phyloP scores from a whole-genome alignment of 176 grass and related monocot species.

The Chloris gayana region DNA sequence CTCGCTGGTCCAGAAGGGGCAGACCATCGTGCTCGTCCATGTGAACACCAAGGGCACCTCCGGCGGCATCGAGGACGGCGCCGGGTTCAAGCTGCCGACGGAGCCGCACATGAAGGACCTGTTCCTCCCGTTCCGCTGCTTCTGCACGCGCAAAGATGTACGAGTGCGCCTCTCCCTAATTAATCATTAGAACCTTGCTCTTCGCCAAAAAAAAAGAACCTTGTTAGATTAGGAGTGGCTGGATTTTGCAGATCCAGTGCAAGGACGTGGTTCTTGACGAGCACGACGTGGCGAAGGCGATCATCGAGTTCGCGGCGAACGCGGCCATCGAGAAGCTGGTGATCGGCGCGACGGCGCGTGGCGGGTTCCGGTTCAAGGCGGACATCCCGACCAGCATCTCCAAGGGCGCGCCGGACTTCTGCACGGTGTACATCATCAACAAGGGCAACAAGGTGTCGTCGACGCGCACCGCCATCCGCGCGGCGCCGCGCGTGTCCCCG shows the following conservation, averaged over 20 bases:
- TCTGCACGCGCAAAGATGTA: constrained; percentile 80
- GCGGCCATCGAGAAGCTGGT: constrained; percentile 79
- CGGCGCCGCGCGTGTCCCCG: constrained; percentile 65
- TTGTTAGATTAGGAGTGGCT: no score
- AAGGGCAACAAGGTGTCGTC: constrained; percentile 79
- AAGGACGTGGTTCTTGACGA: constrained; percentile 90
- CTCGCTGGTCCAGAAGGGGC: constrained; percentile 57
- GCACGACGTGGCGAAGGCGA: constrained; percentile 62
- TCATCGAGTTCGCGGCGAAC: constrained; percentile 62
- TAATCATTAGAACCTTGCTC: no score
- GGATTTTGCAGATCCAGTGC: constrained; percentile 68
- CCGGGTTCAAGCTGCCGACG: constrained; percentile 63
- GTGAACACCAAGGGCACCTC: constrained; percentile 73
- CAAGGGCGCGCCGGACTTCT: constrained; percentile 84
- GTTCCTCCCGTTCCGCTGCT: constrained; percentile 84
- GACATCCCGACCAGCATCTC: constrained; percentile 65
- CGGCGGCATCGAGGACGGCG: constrained; percentile 46
- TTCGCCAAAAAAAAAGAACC: no score
- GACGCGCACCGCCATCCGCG: constrained; percentile 55
- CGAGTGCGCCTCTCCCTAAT: no score
- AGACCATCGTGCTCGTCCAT: constrained; percentile 78
- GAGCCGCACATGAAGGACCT: constrained; percentile 58
- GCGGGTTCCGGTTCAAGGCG: constrained; percentile 79
- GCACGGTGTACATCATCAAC: constrained; percentile 70
- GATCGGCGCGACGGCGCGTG: constrained; percentile 56